Percentiles rank a stretch among this genome's conserved stretches.
These are phyloP conservation scores for Naganishia vaughanmartiniae DNA, from an alignment of 768 basidiomycete genomes.

Conservation along the genomic window DNA sequence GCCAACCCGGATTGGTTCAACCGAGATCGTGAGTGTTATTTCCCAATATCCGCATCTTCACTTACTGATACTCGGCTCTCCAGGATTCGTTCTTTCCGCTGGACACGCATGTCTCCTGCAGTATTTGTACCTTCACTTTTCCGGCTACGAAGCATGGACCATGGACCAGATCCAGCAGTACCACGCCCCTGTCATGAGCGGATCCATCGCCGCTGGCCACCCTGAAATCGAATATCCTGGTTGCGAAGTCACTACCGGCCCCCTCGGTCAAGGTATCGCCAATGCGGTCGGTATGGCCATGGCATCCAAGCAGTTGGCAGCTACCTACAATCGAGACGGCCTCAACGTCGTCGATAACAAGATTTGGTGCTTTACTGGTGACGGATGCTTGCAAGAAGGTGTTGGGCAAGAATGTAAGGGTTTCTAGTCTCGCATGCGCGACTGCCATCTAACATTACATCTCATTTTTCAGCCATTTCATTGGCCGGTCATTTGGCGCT, in stretches of 20 bases:
- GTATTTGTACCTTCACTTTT: constrained; percentile 50
- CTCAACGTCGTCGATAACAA: constrained; percentile 41
- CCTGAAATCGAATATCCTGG: constrained; percentile 50
- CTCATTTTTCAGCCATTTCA: constrained; percentile 39
- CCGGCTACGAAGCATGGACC: constrained; percentile 50
- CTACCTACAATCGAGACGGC: constrained; percentile 45
- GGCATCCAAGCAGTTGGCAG: constrained; percentile 45
- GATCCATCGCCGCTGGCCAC: constrained; percentile 49
- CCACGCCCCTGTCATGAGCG: constrained; percentile 43
- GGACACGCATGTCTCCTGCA: constrained; percentile 51
- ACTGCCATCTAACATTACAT: background rate
- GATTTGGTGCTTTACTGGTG: constrained; percentile 51
- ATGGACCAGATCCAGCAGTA: constrained; percentile 49
- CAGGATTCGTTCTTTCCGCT: constrained; percentile 32
- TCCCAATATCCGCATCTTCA: background rate
- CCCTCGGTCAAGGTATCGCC: constrained; percentile 51
- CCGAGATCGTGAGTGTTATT: constrained; percentile 38
- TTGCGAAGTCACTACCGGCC: constrained; percentile 48
- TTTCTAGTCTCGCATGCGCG: background rate
- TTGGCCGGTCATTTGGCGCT: constrained; percentile 49
- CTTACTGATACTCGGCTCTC: background rate
- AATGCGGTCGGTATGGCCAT: constrained; percentile 50
- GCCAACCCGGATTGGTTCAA: constrained; percentile 51
- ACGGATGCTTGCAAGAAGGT: constrained; percentile 52
- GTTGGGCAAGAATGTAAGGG: constrained; percentile 50